A percentile compares a stretch with the other conserved stretches of the same genome.
Evolutionary conservation across 2,329 filamentous ascomycete genomes (phyloP).

Genomic region (Emmonsiellopsis sp.): DNA sequence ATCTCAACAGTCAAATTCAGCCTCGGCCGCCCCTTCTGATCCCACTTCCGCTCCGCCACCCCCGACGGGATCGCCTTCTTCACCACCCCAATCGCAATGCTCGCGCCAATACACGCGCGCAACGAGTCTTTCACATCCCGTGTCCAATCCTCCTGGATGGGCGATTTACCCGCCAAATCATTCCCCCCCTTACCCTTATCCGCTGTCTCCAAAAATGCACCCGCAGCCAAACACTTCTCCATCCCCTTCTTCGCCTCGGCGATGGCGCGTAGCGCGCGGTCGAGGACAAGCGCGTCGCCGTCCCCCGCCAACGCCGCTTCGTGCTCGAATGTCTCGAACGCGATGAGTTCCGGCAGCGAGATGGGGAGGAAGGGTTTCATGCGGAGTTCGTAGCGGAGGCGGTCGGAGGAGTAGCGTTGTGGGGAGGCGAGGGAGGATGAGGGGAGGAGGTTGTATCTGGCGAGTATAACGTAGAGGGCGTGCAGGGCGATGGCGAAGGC

Average conservation of each 20-base stretch:
- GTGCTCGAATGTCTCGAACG: conserved; percentile 52
- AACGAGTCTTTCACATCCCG: conserved; percentile 51
- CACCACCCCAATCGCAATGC: conserved; percentile 53
- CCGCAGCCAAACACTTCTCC: conserved; percentile 33
- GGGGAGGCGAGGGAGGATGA: conserved; percentile 42
- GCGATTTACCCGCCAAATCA: not conserved
- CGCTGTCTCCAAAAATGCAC: conserved; percentile 21
- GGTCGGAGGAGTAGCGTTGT: conserved; percentile 56
- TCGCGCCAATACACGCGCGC: conserved; percentile 62
- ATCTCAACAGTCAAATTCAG: conserved; percentile 27
- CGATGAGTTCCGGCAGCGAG: conserved; percentile 57
- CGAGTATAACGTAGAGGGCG: conserved; percentile 57
- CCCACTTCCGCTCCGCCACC: conserved; percentile 2
- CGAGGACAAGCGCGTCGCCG: conserved; percentile 30
- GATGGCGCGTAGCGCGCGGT: conserved; percentile 31
- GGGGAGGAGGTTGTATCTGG: conserved; percentile 44
- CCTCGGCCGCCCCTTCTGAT: not conserved
- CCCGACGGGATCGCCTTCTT: conserved; percentile 42
- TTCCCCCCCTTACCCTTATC: not conserved
- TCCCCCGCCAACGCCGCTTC: conserved; percentile 36
- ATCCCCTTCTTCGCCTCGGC: conserved; percentile 34
- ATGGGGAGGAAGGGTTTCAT: conserved; percentile 75
- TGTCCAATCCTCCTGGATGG: conserved; percentile 51
- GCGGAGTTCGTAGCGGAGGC: conserved; percentile 68
- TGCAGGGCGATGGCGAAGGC: conserved; percentile 44